phyloP scores from a whole-genome alignment of 495 filamentous ascomycete genomes.

The Penicillium coffeae region DNA sequence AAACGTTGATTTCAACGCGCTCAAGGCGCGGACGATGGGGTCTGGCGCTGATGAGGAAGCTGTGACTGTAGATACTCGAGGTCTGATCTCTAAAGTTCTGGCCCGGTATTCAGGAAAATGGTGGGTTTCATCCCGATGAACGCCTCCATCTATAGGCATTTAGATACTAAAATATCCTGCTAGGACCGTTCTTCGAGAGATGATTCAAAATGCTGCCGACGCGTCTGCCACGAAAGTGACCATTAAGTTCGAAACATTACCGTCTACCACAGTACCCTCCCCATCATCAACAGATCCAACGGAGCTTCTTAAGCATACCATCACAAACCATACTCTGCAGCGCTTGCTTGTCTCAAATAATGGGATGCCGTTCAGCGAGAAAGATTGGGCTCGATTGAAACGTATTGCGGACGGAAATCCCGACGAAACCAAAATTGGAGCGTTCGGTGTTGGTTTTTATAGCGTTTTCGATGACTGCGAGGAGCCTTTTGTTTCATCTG shows the following conservation, averaged over 20 bases:
- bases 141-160: not conserved
- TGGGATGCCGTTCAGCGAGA: constrained; percentile 75
- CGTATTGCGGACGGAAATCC: constrained; percentile 98
- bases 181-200: constrained; percentile 72
- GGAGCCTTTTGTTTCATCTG: constrained; percentile 92
- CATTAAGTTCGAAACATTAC: constrained; percentile 84
- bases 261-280: constrained; percentile 70
- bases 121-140: constrained; percentile 22
- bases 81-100: constrained; percentile 94
- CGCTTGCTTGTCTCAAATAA: constrained; percentile 86
- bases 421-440: constrained; percentile 97
- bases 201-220: constrained; percentile 97
- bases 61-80: constrained; percentile 97
- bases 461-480: constrained; percentile 98
- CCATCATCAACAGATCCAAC: constrained; percentile 63
- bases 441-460: constrained; percentile 98
- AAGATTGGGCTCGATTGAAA: constrained; percentile 91
- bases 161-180: not conserved
- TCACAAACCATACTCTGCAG: constrained; percentile 77
- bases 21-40: constrained; percentile 81
- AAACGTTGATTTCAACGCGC: constrained; percentile 71
- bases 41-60: constrained; percentile 89
- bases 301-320: constrained; percentile 71
- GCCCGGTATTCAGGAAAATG: constrained; percentile 95
- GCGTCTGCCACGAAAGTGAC: constrained; percentile 84